Conservation (phyloP, 345 rosid genomes). For the Angophora floribunda region DNA sequence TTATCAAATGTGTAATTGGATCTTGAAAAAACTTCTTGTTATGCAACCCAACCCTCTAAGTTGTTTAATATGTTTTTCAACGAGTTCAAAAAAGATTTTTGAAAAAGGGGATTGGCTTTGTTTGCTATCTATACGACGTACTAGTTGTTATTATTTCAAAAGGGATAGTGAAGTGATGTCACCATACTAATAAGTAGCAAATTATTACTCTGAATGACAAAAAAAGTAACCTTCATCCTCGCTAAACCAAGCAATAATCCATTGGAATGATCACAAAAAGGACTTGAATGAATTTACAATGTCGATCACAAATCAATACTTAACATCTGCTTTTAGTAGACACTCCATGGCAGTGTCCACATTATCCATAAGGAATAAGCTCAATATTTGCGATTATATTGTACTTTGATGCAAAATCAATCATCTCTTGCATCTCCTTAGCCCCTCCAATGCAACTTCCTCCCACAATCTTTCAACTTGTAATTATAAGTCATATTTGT, state of each 20-base stretch:
- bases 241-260: neutral
- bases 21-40: neutral
- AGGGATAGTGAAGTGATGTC: neutral
- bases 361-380: slow-evolving; percentile 9
- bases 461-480: slow-evolving; percentile 12
- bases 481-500: neutral
- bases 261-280: neutral
- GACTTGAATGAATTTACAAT: slow-evolving; percentile 2
- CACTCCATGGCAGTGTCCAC: slow-evolving; percentile 14
- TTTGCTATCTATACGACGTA: neutral
- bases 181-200: neutral
- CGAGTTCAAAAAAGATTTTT: neutral
- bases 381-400: slow-evolving; percentile 2
- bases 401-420: slow-evolving; percentile 12
- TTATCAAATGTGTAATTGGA: neutral
- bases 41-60: neutral
- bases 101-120: neutral
- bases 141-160: neutral
- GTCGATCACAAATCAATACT: slow-evolving; percentile 19
- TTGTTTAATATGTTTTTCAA: neutral
- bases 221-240: neutral
- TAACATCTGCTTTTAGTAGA: slow-evolving; percentile 2
- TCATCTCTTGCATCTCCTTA: slow-evolving; percentile 27
- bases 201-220: neutral
- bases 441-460: slow-evolving; percentile 11